Evolutionary conservation across 108 stramenopile species (phyloP).

Genomic region (Thalassiosira profunda): DNA sequence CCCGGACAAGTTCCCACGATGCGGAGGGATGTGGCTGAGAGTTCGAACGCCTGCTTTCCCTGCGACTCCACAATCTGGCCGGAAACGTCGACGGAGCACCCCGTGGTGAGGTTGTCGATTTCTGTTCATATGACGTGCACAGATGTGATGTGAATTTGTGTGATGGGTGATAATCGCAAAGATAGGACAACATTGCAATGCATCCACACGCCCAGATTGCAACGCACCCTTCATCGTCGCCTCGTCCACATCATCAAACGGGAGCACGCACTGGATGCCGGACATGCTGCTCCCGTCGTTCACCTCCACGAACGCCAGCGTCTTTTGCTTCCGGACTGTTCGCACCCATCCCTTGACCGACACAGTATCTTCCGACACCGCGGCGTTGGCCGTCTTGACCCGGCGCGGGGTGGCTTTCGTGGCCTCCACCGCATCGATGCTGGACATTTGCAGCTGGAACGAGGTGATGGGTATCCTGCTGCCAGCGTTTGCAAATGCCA

Average conservation of each 20-base stretch:
- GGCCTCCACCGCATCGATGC: constrained; percentile 5
- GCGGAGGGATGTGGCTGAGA: constrained; percentile 78
- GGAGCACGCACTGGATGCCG: constrained; percentile 93
- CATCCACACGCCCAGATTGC: background rate
- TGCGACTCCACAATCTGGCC: constrained; percentile 81
- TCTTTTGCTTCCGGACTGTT: constrained; percentile 98
- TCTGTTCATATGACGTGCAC: constrained; percentile 37
- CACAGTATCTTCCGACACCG: constrained; percentile 74
- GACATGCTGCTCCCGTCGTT: constrained; percentile 96
- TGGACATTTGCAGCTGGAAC: constrained; percentile 29
- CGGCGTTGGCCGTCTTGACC: constrained; percentile 76
- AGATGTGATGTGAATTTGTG: background rate
- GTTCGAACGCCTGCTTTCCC: constrained; percentile 94
- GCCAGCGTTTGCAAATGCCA: too few species aligned
- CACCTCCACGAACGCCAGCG: constrained; percentile 96
- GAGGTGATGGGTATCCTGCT: constrained; percentile 9
- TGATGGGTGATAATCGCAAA: constrained; percentile 1
- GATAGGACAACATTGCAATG: too few species aligned
- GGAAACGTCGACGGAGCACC: constrained; percentile 89
- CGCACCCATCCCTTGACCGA: constrained; percentile 97
- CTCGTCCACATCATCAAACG: constrained; percentile 72
- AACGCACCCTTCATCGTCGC: constrained; percentile 65
- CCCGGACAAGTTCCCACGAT: constrained; percentile 93
- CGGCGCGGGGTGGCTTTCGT: constrained; percentile 33
- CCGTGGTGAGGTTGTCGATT: constrained; percentile 90